Conservation (phyloP, 2,329 filamentous ascomycete species). For the Calonectria ilicicola region DNA sequence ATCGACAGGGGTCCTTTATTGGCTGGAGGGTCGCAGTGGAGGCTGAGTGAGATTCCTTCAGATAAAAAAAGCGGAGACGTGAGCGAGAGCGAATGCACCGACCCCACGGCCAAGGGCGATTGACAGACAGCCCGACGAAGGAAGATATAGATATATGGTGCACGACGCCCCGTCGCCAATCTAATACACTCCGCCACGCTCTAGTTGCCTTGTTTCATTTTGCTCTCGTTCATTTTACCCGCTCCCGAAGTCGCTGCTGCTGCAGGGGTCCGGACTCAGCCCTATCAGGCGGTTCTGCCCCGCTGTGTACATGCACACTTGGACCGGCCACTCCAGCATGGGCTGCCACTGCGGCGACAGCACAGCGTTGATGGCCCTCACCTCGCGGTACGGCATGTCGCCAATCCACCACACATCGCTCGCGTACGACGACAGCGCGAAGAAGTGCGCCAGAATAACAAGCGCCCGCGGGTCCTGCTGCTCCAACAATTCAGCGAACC, state of each 20-base stretch:
- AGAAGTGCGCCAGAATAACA: conserved; percentile 41
- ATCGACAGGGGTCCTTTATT: neutral
- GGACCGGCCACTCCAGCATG: conserved; percentile 10
- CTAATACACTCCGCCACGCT: neutral
- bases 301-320: neutral
- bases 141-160: neutral
- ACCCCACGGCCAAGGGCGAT: neutral
- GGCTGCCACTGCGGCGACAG: neutral
- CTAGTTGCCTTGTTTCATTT: neutral
- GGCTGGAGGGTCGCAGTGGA: neutral
- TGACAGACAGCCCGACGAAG: neutral
- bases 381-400: neutral
- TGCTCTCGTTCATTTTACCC: neutral
- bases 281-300: neutral
- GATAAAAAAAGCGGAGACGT: neutral
- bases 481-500: conserved; percentile 31
- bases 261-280: neutral
- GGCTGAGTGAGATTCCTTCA: neutral
- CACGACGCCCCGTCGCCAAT: neutral
- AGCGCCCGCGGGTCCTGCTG: conserved; percentile 32
- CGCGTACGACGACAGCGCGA: conserved; percentile 30
- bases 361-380: neutral
- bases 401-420: conserved; percentile 30
- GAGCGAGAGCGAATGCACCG: neutral
- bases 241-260: neutral